These are phyloP conservation scores for Tricholoma hemisulphureum DNA, from an alignment of 768 basidiomycete species.

Conservation along the genomic window DNA sequence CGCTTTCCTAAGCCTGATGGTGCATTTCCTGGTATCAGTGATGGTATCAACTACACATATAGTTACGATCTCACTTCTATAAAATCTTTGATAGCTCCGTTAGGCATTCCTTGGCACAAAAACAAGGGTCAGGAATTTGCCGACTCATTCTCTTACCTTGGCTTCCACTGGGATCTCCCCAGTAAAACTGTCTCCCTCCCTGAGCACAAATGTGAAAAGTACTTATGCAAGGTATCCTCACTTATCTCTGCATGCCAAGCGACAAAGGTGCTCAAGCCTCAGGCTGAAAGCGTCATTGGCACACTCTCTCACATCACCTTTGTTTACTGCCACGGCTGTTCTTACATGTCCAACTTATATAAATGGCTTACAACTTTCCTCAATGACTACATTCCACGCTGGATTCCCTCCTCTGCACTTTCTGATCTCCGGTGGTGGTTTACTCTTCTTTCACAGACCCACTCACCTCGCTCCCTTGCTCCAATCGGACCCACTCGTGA, in stretches of 20 bases:
- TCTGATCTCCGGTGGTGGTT: slow-evolving; percentile 6
- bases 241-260: background rate
- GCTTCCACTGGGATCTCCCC: slow-evolving; percentile 29
- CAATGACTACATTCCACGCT: slow-evolving; percentile 3
- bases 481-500: slow-evolving; percentile 14
- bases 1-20: too few species aligned
- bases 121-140: slow-evolving; percentile 19
- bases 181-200: slow-evolving; percentile 22
- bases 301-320: slow-evolving; percentile 25
- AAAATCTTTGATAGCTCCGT: slow-evolving; percentile 4
- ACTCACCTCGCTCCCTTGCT: slow-evolving; percentile 10
- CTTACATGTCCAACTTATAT: slow-evolving; percentile 10
- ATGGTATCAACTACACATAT: slow-evolving; percentile 7
- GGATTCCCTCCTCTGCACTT: slow-evolving; percentile 2
- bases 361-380: background rate
- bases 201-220: slow-evolving; percentile 27
- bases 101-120: slow-evolving; percentile 26
- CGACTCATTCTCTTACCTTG: slow-evolving; percentile 19
- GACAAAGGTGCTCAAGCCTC: background rate
- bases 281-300: slow-evolving; percentile 5
- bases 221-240: slow-evolving; percentile 1
- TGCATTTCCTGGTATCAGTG: background rate
- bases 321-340: slow-evolving; percentile 19
- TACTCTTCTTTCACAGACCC: background rate
- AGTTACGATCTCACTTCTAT: slow-evolving; percentile 11